Base-by-base conservation (phyloP, 106 monocot species). In the Acorus calamus region DNA sequence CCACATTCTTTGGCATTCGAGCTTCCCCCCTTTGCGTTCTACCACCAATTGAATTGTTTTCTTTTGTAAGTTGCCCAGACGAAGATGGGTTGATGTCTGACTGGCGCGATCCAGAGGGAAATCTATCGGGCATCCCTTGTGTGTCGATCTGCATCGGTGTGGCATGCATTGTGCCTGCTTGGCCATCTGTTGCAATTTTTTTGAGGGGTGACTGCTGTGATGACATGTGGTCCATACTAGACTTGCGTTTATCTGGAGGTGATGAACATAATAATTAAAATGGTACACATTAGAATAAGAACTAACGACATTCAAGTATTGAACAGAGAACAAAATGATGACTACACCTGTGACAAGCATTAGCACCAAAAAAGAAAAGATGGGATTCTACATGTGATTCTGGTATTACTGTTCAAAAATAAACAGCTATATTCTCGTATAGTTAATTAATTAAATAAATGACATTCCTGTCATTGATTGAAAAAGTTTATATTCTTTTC, bases 151-250 rank as follows among this genome's bases (percentile, higher is more conserved):
- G 12, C 54, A 64, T 73, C 50, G 77, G 41, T 13, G 62, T 65
- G 3, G 71, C 44, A 42, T 74, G 42, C 62, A 74, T 59, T 1
- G 71, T 57, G 53, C 77, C 63, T 10, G 50, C 45, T 1, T 80
- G 14, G 5, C 73, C 74, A 59, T 84, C 89, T 2, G 61, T 51
- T 11, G 84, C 73, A 45, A 82, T 71, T 67, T 94, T 90, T 66
- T 94, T 94, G 3, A 77, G 74, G 12, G 94, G 80, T 46, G 90
- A 82, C 68, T 84, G 90, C 11, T 80, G 84, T 46, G 69, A 0
- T 8, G 65, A 69, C 7, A 82, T 42, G 28, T n/a, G n/a, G n/a
- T 69, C 73, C 63, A 58, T 55, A 53, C 58, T 74, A 66, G 82
- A 52, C 74, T 79, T 84, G 58, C 87, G 73, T 57, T 92, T 87